Evolutionary conservation across 2,329 filamentous ascomycete genomes (phyloP).

Genomic region (Hypocreales sp.): DNA sequence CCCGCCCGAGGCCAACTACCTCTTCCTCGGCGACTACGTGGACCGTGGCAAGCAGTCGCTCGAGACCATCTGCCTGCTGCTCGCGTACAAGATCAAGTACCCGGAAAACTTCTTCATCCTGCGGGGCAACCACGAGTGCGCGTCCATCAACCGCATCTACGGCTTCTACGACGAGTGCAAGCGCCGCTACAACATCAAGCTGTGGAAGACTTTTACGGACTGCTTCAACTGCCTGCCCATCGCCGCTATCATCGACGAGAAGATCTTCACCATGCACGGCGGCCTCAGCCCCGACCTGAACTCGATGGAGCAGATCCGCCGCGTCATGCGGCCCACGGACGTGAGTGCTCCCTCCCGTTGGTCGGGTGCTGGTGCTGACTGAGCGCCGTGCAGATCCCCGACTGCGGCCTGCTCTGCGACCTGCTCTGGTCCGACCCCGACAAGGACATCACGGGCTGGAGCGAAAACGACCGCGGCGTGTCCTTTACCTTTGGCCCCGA

Average conservation of each 20-base stretch:
- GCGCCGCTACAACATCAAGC: slow-evolving; percentile 96
- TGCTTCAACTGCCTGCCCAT: slow-evolving; percentile 99
- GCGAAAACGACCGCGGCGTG: slow-evolving; percentile 95
- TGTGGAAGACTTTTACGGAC: slow-evolving; percentile 99
- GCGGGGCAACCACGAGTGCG: slow-evolving; percentile 97
- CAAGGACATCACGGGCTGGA: slow-evolving; percentile 98
- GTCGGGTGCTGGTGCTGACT: slow-evolving; percentile 7
- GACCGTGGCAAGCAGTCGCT: slow-evolving; percentile 98
- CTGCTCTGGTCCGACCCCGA: slow-evolving; percentile 97
- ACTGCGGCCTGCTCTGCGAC: slow-evolving; percentile 94
- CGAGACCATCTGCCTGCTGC: slow-evolving; percentile 91
- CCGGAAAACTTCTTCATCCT: slow-evolving; percentile 99
- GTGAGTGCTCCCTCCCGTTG: slow-evolving; percentile 40
- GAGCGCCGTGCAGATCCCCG: slow-evolving; percentile 60
- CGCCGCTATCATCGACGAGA: slow-evolving; percentile 97
- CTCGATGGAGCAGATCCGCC: slow-evolving; percentile 99
- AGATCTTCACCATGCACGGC: slow-evolving; percentile 99
- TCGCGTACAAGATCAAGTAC: slow-evolving; percentile 99
- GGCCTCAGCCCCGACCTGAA: slow-evolving; percentile 93
- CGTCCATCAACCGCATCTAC: slow-evolving; percentile 97
- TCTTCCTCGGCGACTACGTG: slow-evolving; percentile 98
- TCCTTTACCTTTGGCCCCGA: slow-evolving; percentile 98
- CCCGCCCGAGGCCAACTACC: slow-evolving; percentile 96
- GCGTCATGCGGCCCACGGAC: slow-evolving; percentile 97
- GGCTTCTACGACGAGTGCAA: slow-evolving; percentile 99